phyloP scores from a whole-genome alignment of 2,329 filamentous ascomycete genomes.

The Claviceps sorghi region DNA sequence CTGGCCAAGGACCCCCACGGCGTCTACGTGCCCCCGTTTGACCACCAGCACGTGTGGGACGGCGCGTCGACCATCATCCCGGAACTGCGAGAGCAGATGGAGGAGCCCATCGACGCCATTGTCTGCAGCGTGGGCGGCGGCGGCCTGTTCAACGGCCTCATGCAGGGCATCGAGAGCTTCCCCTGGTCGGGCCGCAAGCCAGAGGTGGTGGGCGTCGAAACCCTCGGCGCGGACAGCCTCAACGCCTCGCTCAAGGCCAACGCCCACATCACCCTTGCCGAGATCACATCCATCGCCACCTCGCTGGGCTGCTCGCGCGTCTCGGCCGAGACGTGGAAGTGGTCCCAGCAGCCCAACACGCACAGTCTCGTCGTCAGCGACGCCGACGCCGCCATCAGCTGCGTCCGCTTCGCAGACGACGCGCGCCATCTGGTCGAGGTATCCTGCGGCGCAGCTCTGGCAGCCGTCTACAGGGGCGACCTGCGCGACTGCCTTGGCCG shows the following conservation, averaged over 20 bases:
- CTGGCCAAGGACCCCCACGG: slow-evolving; percentile 35
- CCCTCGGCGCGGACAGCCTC: slow-evolving; percentile 56
- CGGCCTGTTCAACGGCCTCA: slow-evolving; percentile 62
- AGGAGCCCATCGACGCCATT: slow-evolving; percentile 46
- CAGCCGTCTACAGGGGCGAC: slow-evolving; percentile 47
- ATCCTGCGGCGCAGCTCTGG: slow-evolving; percentile 71
- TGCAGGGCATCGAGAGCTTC: slow-evolving; percentile 47
- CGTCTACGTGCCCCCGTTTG: slow-evolving; percentile 57
- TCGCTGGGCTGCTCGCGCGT: slow-evolving; percentile 63
- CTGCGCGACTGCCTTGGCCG: slow-evolving; percentile 46
- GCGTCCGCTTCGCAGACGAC: slow-evolving; percentile 65
- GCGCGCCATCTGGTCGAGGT: slow-evolving; percentile 69
- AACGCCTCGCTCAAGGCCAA: slow-evolving; percentile 43
- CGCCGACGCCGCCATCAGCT: slow-evolving; percentile 65
- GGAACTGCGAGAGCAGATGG: slow-evolving; percentile 28
- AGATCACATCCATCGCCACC: slow-evolving; percentile 62
- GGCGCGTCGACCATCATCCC: slow-evolving; percentile 47
- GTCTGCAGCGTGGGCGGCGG: slow-evolving; percentile 72
- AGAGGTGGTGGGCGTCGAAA: slow-evolving; percentile 60
- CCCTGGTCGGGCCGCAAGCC: slow-evolving; percentile 21
- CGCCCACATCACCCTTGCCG: slow-evolving; percentile 46
- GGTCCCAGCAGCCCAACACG: slow-evolving; percentile 32
- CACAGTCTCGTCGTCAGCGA: slow-evolving; percentile 24
- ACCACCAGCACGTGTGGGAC: slow-evolving; percentile 52
- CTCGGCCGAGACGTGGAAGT: slow-evolving; percentile 50